Evolutionary conservation across 2,329 filamentous ascomycete species (phyloP), one percentile per base, ranked within the genome.

Genomic region (Sporothrix inflata): DNA sequence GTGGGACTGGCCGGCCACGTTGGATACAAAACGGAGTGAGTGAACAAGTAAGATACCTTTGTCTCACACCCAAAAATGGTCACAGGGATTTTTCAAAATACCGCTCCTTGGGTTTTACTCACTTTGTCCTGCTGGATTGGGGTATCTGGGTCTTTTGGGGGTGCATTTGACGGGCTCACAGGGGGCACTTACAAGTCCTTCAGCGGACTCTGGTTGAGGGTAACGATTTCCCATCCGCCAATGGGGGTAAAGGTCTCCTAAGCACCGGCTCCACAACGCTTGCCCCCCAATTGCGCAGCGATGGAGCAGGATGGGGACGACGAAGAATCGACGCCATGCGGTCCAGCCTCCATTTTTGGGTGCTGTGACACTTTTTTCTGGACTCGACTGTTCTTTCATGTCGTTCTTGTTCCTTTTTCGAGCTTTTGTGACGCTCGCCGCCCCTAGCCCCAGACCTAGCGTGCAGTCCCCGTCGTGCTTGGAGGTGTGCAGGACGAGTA

Each of bases 171-270:
- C 6, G 12, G 19, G 27, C 30, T 42, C 63, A 34, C 63, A 42
- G 66, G 66, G 49, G 11, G 49, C 51, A 69, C 51, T 69, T 69
- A 21, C 34, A 55, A 27, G 19, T 12, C 19, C 19, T n/a, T n/a
- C 16, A 34, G 42, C 19, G 24, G 1, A 19, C 53, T n/a, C 27
- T 9, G 16, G 19, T 8, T 12, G 69, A 49, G 57, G 57, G 63
- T 53, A 71, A 70, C 55, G 57, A 71, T 71, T 65, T 65, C 69
- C 69, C 57, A 42, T 61, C 55, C 45, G 11, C 69, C 45, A 71
- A 51, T 63, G 45, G 60, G 68, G 69, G 24, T 65, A 71, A 71
- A 30, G 42, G 57, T 71, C 53, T 71, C 69, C 69, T 38, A 53
- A 71, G 45, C 69, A 55, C 57, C 57, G 21, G 30, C 57, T 21